Evolutionary conservation across 1,139 yeast genomes (phyloP), one percentile per base, ranked within the genome.

Genomic region (Sugiyamaella paludigena): DNA sequence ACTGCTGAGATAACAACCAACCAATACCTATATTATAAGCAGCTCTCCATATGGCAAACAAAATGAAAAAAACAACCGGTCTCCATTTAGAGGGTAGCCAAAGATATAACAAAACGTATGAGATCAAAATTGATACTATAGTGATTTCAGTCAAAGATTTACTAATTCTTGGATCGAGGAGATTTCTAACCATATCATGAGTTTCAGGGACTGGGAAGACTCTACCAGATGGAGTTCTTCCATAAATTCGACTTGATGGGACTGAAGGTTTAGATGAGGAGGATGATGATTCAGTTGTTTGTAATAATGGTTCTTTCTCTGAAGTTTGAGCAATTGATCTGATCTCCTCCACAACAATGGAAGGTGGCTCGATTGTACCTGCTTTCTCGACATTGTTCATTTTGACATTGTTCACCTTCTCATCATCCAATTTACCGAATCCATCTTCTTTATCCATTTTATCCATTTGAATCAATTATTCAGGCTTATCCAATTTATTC

Each of bases 11-110:
- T 43, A 87, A 72, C 34, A 87, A 68, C 60, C 77, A 75, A 32
- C 96, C 96, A 58, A 87, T 84, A 13, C 96, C 96, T 39, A 80
- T 75, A 65, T 87, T 88, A 69, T 87, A 87, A 31, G 81, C 76
- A 40, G 83, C 67, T 59, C 96, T 76, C 95, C 96, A 87, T 65
- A 84, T 80, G 15, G 82, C 67, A 64, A 86, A 87, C 50, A 84
- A 71, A 1, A 69, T 69, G 43, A 80, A 65, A 68, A 76, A 79
- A 15, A 78, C 64, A 19, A 72, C 69, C 44, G 77, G 74, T 52
- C 85, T 67, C 42, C 50, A 53, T 29, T 34, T 58, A 52, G 55
- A 70, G 56, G 65, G 68, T 41, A 62, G 63, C 36, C 51, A 36
- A 50, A 68, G 47, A 62, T 79, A 84, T 8, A 83, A 70, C 27